Base-by-base conservation (phyloP, 176 grass and related monocot genomes). In the Musa acuminata region DNA sequence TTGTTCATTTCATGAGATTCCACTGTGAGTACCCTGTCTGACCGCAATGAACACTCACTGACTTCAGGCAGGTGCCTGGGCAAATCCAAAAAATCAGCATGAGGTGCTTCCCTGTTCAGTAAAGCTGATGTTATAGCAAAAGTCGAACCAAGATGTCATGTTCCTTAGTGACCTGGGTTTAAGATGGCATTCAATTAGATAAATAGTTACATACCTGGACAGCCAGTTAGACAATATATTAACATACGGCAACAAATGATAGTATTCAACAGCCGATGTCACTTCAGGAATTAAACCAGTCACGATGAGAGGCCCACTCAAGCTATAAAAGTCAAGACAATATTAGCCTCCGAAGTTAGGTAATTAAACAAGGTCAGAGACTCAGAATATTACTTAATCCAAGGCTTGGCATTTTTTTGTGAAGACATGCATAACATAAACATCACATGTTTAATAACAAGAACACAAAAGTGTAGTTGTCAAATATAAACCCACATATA, bases 171-270 rank as follows among this genome's bases (percentile, higher is more conserved):
- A 16, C 8, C 9, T n/a, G 35, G 11, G 19, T 51, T 52, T 11
- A 62, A 29, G 20, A 16, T 48, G 16, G 67, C 35, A 69, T 48
- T 21, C 67, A 13, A 17, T 7, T 69, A 69, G 35, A 69, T 49
- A 70, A 70, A 65, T 27, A 10, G 50, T 52, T 66, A 81, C n/a
- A 71, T 84, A 88, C 89, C 86, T 84, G 72, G 75, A 43, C 9
- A 77, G 11, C 72, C 80, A 49, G 25, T 79, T 69, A 43, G 72
- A 53, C 16, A 92, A 49, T 71, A 86, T 64, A 13, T 88, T 55
- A 52, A 74, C 77, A 77, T 92, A 92, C 10, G 89, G 89, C 55
- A 92, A 82, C 63, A 91, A 53, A 62, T 84, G 83, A 53, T 88
- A 91, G 59, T 55, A 80, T 0, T 85, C 83, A 75, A 87, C 85